These are phyloP conservation scores for Fusarium compactum DNA, from an alignment of 2,329 filamentous ascomycete species.

Conservation along the genomic window DNA sequence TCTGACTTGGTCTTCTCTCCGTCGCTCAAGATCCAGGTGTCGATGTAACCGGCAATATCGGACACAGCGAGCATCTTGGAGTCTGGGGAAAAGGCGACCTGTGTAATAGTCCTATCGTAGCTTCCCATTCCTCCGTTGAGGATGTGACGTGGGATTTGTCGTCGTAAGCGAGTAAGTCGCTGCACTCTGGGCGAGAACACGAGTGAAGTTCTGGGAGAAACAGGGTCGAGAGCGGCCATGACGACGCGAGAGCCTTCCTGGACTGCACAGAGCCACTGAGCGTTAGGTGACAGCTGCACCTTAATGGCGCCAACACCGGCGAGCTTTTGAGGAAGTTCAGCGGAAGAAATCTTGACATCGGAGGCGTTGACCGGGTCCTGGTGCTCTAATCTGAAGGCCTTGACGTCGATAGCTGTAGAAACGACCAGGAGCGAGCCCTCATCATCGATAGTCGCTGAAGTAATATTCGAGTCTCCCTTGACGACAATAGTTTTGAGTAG, in stretches of 20 bases:
- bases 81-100: constrained; percentile 82
- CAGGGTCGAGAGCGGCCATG: constrained; percentile 53
- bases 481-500: constrained; percentile 76
- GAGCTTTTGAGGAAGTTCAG: constrained; percentile 71
- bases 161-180: constrained; percentile 65
- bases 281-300: constrained; percentile 76
- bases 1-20: constrained; percentile 50
- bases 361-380: constrained; percentile 63
- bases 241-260: constrained; percentile 71
- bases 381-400: constrained; percentile 77
- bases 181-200: constrained; percentile 54
- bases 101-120: constrained; percentile 82
- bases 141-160: constrained; percentile 65
- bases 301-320: constrained; percentile 74
- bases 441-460: constrained; percentile 76
- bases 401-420: constrained; percentile 79
- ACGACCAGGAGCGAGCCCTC: constrained; percentile 82
- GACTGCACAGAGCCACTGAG: constrained; percentile 75
- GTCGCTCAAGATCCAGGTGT: constrained; percentile 80
- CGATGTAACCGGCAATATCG: constrained; percentile 86
- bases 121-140: constrained; percentile 75
- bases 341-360: constrained; percentile 76
- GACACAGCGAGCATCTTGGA: constrained; percentile 82
- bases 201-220: constrained; percentile 33
- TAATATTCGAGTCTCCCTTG: constrained; percentile 84